Percentiles rank a stretch among this genome's conserved stretches.
Evolutionary conservation across 192 early-diverging fungal species (phyloP).

Genomic region (Coemansia sp.): DNA sequence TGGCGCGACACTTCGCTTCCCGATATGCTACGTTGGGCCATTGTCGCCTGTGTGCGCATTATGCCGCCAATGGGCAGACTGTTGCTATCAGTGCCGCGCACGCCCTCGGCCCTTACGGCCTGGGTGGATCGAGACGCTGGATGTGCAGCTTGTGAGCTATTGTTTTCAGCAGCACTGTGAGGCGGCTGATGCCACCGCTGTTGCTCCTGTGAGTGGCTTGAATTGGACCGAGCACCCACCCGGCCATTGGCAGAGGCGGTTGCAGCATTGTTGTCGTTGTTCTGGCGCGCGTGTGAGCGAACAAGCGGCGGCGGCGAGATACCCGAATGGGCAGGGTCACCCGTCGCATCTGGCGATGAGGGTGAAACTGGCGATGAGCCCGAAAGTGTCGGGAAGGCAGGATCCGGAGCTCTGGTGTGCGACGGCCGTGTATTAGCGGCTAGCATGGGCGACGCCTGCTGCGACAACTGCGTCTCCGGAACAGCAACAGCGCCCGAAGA

Average conservation of each 20-base stretch:
- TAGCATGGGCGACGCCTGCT: background rate
- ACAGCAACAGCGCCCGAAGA: slow-evolving; percentile 1
- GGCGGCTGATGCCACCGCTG: slow-evolving; percentile 12
- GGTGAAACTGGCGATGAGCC: slow-evolving; percentile 15
- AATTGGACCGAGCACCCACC: background rate
- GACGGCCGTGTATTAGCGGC: background rate
- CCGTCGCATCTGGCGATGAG: slow-evolving; percentile 1
- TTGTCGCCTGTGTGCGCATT: slow-evolving; percentile 26
- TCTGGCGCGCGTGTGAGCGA: slow-evolving; percentile 10
- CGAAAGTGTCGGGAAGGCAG: slow-evolving; percentile 16
- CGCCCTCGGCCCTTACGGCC: background rate
- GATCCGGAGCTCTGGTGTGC: background rate
- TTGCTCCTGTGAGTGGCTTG: slow-evolving; percentile 17
- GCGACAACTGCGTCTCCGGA: slow-evolving; percentile 1
- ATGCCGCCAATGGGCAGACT: slow-evolving; percentile 40
- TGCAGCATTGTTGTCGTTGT: slow-evolving; percentile 17
- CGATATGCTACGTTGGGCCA: slow-evolving; percentile 6
- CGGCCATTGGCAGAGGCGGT: background rate
- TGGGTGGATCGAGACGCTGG: slow-evolving; percentile 8
- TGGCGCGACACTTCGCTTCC: slow-evolving; percentile 12
- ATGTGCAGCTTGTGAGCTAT: slow-evolving; percentile 7
- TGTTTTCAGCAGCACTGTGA: slow-evolving; percentile 12
- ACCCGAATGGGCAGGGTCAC: background rate
- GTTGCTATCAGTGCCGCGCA: slow-evolving; percentile 7
- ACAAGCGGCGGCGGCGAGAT: slow-evolving; percentile 18